phyloP scores from a whole-genome alignment of 2,329 filamentous ascomycete genomes.

The Escovopsis weberi region DNA sequence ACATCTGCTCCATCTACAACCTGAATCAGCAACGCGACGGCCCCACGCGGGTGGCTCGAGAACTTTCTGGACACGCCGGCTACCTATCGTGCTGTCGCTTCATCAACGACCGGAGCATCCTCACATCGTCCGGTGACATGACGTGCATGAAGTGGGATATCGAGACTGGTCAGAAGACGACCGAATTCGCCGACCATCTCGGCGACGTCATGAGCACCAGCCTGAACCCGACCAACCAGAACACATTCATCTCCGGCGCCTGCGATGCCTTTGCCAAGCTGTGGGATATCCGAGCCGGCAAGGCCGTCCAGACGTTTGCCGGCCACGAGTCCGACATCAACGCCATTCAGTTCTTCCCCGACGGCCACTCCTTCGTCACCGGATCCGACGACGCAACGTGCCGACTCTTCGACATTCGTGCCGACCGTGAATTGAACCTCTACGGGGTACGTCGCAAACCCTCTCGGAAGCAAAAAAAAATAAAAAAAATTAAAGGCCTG shows the following conservation, averaged over 20 bases:
- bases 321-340: slow-evolving; percentile 99
- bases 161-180: slow-evolving; percentile 91
- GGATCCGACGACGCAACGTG: slow-evolving; percentile 96
- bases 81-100: slow-evolving; percentile 98
- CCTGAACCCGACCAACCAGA: slow-evolving; percentile 97
- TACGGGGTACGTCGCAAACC: slow-evolving; percentile 41
- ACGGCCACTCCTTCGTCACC: slow-evolving; percentile 95
- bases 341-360: slow-evolving; percentile 98
- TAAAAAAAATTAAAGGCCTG: no score
- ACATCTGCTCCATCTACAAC: slow-evolving; percentile 99
- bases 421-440: slow-evolving; percentile 64
- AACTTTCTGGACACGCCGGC: slow-evolving; percentile 91
- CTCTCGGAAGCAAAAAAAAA: not conserved
- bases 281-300: slow-evolving; percentile 96
- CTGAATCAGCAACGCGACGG: slow-evolving; percentile 87
- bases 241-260: slow-evolving; percentile 97
- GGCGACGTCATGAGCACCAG: slow-evolving; percentile 99
- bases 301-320: slow-evolving; percentile 96
- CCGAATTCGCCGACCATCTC: slow-evolving; percentile 94
- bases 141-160: slow-evolving; percentile 99
- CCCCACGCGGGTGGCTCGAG: slow-evolving; percentile 88
- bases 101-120: slow-evolving; percentile 94
- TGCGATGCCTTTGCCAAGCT: slow-evolving; percentile 98
- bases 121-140: slow-evolving; percentile 98
- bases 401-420: slow-evolving; percentile 92